Evolutionary conservation across 345 rosid species (phyloP).

Genomic region (Ceriops zippeliana): DNA sequence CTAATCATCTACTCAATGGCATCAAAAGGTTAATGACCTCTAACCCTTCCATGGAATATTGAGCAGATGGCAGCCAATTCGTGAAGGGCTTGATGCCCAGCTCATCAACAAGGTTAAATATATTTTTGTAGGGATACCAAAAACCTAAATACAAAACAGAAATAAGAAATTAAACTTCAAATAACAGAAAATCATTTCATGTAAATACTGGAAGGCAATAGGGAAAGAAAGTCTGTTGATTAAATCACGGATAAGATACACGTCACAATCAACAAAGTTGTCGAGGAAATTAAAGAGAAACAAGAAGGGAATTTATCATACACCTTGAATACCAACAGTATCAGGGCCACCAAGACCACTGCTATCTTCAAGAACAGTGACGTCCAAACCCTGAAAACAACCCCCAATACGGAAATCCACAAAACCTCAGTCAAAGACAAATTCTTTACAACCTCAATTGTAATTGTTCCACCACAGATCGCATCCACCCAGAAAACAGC

Average conservation of each 20-base stretch:
- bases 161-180: slow-evolving; percentile 8
- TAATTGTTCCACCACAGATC: no score
- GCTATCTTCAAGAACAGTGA: slow-evolving; percentile 49
- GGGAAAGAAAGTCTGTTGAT: no score
- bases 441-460: no score
- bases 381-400: slow-evolving; percentile 50
- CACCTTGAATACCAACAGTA: slow-evolving; percentile 55
- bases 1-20: background rate
- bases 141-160: slow-evolving; percentile 37
- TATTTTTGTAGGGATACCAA: slow-evolving; percentile 44
- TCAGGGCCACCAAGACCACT: slow-evolving; percentile 44
- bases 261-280: no score
- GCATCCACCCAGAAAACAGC: no score
- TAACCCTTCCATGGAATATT: slow-evolving; percentile 26
- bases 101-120: slow-evolving; percentile 22
- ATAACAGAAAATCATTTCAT: slow-evolving; percentile 1
- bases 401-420: background rate
- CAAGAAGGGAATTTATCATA: background rate
- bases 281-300: background rate
- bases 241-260: no score
- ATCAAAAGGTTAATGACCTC: slow-evolving; percentile 42
- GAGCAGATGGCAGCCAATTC: slow-evolving; percentile 14
- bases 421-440: no score
- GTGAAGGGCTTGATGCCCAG: slow-evolving; percentile 24
- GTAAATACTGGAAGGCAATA: background rate